Base-by-base conservation (phyloP, 148 eudicot species). In the Fagopyrum homotropicum region DNA sequence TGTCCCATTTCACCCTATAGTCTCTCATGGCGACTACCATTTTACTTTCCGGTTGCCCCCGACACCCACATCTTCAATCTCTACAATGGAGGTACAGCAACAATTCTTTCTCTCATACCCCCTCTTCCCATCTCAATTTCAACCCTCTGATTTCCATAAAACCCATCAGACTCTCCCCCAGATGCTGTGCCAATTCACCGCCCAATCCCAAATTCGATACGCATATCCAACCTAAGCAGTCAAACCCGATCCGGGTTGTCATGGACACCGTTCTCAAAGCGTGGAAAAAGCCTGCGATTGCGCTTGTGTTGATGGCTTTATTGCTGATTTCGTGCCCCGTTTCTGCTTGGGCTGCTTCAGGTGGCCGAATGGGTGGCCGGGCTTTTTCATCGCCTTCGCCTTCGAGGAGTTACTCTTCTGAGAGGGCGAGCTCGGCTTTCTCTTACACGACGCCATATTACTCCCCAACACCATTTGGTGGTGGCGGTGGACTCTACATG, bases 311-410 rank as follows among this genome's bases (percentile, higher is more conserved):
- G 47, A 75, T 91, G 75, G 97, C 93, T 7, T 48, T 84, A 14
- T 81, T 94, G 76, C 35, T 94, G 49, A 76, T 85, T 78, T 80
- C 81, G 51, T 88, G 86, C 82, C 97, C 97, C 11, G 85, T 82
- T 80, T 79, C 81, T 0, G 91, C 95, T 16, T 72, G 77, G 81
- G 95, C 97, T 0, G 97, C 96, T 17, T 91, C 98, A 0, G 98
- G 98, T 4, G 98, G 97, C 35, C 77, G 98, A 49, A 60, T 89
- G 75, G 96, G 97, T 7, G 98, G 98, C 1, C 79, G 78, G 49
- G 76, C 98, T 7, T 94, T 91, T 64, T 85, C 94, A 14, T 85
- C 94, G 7, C 72, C 78, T 2, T 79, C 83, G 0, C 76, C 91
- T 2, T 78, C 87, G 22, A 73, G 86, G 73, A 80, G 95, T 30